Evolutionary conservation across 1,284 basidiomycete genomes (phyloP), one percentile per base, ranked within the genome.

Genomic region (Inonotus obliquus): DNA sequence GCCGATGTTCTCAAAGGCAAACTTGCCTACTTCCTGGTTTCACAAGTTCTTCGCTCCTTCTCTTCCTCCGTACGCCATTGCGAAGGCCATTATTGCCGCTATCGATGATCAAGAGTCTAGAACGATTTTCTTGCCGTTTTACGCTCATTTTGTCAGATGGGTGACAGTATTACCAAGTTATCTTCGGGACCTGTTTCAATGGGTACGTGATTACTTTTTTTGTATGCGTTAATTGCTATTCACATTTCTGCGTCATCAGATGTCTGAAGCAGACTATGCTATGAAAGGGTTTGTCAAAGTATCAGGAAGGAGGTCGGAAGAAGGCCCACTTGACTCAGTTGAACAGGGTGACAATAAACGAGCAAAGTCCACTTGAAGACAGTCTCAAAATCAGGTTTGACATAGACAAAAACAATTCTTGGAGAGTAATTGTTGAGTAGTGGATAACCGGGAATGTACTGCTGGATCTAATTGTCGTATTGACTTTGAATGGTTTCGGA

Each of bases 61-160:
- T 27, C 69, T 95, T 11, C 78, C 81, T 53, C 89, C 94, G 0
- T 79, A 91, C 49, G 76, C 82, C 1, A 79, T 97, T 4, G 92
- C 91, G 59, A 92, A 93, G 70, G 77, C 77, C n/a, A 84, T 96
- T 67, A 89, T 96, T 59, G 74, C 82, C 10, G 86, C 87, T 0
- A 72, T 97, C 51, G 91, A 95, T 69, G 83, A 85, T 47, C 86
- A 89, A 63, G 85, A 93, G 68, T 88, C 86, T 13, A 79, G 82
- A 59, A 82, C 80, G 14, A 81, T 96, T 60, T 76, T 83, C 66
- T 67, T 93, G 67, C 94, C 94, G 13, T 86, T 91, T 72, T 92
- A 86, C 67, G 79, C 79, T 9, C 77, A 89, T 68, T 81, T 86
- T 41, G 75, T 79, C 29, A 83, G 86, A 52, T 77, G 78, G 60